Conservation (phyloP, 2,329 filamentous ascomycete genomes). For the Penicillium corylophilum region DNA sequence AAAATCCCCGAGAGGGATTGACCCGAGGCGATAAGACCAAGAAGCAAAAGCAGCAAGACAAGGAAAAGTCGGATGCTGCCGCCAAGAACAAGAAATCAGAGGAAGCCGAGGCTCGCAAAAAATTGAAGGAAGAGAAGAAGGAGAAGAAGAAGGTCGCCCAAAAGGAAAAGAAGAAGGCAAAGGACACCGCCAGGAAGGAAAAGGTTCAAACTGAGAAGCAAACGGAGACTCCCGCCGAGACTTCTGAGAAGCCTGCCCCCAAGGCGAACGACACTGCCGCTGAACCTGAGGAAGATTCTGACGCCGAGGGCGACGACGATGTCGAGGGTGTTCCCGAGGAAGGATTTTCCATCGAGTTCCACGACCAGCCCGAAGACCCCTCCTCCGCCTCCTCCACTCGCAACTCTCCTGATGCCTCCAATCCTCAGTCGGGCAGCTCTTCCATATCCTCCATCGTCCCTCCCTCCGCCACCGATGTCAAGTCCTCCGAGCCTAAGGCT, state of each 20-base stretch:
- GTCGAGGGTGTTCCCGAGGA: conserved; percentile 46
- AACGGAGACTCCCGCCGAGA: conserved; percentile 13
- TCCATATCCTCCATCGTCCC: conserved; percentile 68
- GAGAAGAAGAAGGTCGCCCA: conserved; percentile 50
- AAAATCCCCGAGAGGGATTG: conserved; percentile 62
- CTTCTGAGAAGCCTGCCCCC: conserved; percentile 21
- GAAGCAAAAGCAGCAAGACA: conserved; percentile 55
- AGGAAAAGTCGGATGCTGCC: conserved; percentile 26
- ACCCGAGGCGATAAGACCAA: conserved; percentile 50
- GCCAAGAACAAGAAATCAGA: conserved; percentile 27
- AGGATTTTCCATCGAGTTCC: conserved; percentile 51
- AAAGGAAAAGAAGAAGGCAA: conserved; percentile 52
- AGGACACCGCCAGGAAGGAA: conserved; percentile 38
- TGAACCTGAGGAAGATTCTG: conserved; percentile 21
- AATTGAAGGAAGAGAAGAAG: conserved; percentile 41
- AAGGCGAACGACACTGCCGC: conserved; percentile 18
- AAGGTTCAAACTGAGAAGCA: conserved; percentile 31
- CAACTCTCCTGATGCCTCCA: conserved; percentile 60
- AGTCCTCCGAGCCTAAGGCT: conserved; percentile 54
- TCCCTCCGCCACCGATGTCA: conserved; percentile 29
- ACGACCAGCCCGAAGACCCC: conserved; percentile 36
- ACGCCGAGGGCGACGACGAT: conserved; percentile 28
- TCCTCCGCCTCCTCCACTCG: conserved; percentile 50
- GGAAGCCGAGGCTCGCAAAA: conserved; percentile 37
- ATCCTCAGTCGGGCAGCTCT: conserved; percentile 57